Evolutionary conservation across 495 filamentous ascomycete genomes (phyloP), one percentile per base, ranked within the genome.

Genomic region (Neurospora sp.): DNA sequence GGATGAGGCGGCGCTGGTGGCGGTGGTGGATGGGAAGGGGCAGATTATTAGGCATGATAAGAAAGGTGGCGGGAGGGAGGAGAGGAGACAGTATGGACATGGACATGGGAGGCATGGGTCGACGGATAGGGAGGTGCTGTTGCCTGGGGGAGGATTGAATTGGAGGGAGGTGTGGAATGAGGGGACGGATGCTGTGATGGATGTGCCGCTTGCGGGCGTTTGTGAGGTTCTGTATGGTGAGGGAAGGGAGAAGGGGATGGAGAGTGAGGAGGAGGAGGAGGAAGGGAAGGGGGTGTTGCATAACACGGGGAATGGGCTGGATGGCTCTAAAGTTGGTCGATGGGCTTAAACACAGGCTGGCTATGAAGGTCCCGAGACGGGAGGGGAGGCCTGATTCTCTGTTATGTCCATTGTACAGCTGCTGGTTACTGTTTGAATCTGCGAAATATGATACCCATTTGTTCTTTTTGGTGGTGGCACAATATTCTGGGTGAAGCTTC

Each of bases 151-250:
- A 40, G 84, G 83, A 48, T 76, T 89, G 71, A 86, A 92, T 78
- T 99, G 96, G 96, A 88, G 84, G 76, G 86, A 84, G 70, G 84
- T 95, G 9, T 99, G 96, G 96, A 92, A 88, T 79, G 90, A 93
- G 75, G 94, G 96, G 39, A 99, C 96, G 1, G 96, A 99, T 86
- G 96, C 94, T 14, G 95, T 98, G 7, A 92, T 98, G 93, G 96
- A 99, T 86, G 89, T 99, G 23, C 96, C 96, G 8, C 86, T 98
- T 54, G 96, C 94, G 23, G 96, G 96, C 4, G 96, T 98, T n/a
- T 98, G 95, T 82, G 96, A 99, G 86, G 89, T 98, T 27, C 75
- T 94, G 69, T 94, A 94, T 79, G 92, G 90, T 0, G 85, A 85
- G 71, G 82, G 81, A 10, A 83, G 86, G 72, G 84, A 83, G n/a